Conservation (phyloP, 148 eudicot species). For the Polygonum aviculare region DNA sequence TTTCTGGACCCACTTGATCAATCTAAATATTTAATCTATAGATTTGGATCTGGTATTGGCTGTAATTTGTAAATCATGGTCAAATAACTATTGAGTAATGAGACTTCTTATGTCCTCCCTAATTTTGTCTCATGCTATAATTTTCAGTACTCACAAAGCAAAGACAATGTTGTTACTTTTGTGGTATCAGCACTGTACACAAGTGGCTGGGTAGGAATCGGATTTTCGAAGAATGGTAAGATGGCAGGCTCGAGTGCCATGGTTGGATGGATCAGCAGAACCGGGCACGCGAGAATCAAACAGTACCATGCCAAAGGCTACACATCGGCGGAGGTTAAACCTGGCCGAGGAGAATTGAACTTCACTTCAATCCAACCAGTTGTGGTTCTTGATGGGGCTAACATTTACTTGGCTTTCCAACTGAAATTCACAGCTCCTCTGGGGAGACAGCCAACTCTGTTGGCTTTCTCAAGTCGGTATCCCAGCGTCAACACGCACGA, state of each 20-base stretch:
- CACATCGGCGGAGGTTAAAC: conserved; percentile 37
- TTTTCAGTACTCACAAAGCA: conserved; percentile 69
- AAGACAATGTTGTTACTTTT: conserved; percentile 59
- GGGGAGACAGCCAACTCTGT: conserved; percentile 50
- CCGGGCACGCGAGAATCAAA: conserved; percentile 59
- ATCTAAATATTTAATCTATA: neutral
- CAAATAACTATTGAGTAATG: neutral
- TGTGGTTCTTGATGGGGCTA: conserved; percentile 58
- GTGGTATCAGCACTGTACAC: conserved; percentile 77
- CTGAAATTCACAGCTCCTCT: conserved; percentile 42
- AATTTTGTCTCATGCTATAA: too few relatives aligned
- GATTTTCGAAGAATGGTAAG: conserved; percentile 79
- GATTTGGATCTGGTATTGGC: neutral
- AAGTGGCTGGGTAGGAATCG: conserved; percentile 92
- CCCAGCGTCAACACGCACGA: conserved; percentile 51
- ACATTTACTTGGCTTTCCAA: conserved; percentile 77
- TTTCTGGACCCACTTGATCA: neutral
- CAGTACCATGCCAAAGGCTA: conserved; percentile 58
- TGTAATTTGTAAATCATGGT: neutral
- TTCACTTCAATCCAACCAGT: conserved; percentile 57
- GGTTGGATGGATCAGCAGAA: conserved; percentile 79
- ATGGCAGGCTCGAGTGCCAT: conserved; percentile 85
- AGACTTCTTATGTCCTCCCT: neutral
- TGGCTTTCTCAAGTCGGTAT: conserved; percentile 59
- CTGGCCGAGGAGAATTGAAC: conserved; percentile 72